Evolutionary conservation across 2,329 filamentous ascomycete genomes (phyloP), one percentile per base, ranked within the genome.

Genomic region (Truncatella angustata): DNA sequence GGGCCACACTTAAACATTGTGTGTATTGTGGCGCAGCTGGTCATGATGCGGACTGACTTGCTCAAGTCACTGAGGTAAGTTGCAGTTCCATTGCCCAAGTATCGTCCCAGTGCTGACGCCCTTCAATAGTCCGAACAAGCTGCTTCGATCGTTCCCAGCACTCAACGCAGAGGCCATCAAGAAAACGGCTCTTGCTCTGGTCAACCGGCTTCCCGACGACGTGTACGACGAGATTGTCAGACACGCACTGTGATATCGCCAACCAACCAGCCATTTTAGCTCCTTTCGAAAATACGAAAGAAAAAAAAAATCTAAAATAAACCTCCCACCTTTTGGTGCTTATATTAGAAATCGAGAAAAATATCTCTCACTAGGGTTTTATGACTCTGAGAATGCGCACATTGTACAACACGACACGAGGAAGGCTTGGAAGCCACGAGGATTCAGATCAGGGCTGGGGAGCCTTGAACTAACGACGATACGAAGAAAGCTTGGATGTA

Each of bases 21-120:
- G 20, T 97, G 94, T 68, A 97, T 99, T 58, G 94, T 97, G 14
- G 93, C 93, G 12, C 94, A 99, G 72, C 76, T 99, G 49, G 87
- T 97, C 45, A 82, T 96, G 63, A 90, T 97, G 73, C 80, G 92
- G 54, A 87, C 92, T 52, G 85, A 90, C 55, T 86, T 99, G 49
- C 73, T 99, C 60, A 85, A 85, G 52, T 96, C 89, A 52, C 81
- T 88, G 5, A 96, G 89, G 92, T 96, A 75, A 59, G 78, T 59
- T 16, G 10, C 24, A 16, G 7, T 10, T 20, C 6, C 20, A n/a
- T 12, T 14, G 30, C 18, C 11, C 18, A n/a, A 49, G 14, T 20
- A 47, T 36, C 54, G 53, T 4, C 20, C 28, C 36, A 9, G 50
- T 53, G 42, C 61, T 69, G 58, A 71, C 63, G 65, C 16, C n/a